Evolutionary conservation across 2,329 filamentous ascomycete genomes (phyloP).

Genomic region (Diaporthe helianthi): DNA sequence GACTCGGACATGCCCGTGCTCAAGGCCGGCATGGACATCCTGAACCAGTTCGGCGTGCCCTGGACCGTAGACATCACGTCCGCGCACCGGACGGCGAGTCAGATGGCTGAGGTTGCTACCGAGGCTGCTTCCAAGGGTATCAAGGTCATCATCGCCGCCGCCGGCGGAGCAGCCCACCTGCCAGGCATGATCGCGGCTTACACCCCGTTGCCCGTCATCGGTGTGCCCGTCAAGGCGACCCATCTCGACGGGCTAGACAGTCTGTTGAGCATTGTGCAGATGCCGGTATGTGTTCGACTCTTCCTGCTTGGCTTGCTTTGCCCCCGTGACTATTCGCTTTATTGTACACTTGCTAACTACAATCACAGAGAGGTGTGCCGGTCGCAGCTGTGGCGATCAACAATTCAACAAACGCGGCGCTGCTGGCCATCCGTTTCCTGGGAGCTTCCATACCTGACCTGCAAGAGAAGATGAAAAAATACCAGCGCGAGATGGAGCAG

Average conservation of each 20-base stretch:
- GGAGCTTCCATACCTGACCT: constrained; percentile 64
- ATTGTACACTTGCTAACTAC: constrained; percentile 45
- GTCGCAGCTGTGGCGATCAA: constrained; percentile 81
- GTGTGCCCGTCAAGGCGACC: constrained; percentile 78
- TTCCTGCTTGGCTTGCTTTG: not conserved
- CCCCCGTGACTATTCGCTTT: constrained; percentile 47
- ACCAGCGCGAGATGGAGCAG: constrained; percentile 66
- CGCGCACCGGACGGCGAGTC: constrained; percentile 75
- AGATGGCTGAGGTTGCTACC: constrained; percentile 72
- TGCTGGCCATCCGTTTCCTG: constrained; percentile 74
- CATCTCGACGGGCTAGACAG: constrained; percentile 76
- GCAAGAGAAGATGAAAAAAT: constrained; percentile 63
- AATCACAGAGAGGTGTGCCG: constrained; percentile 64
- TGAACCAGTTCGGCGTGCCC: constrained; percentile 74
- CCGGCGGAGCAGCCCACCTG: constrained; percentile 75
- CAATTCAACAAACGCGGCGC: constrained; percentile 78
- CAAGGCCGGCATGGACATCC: constrained; percentile 68
- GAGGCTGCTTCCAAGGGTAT: constrained; percentile 70
- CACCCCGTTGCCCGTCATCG: constrained; percentile 77
- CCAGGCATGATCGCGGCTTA: constrained; percentile 79
- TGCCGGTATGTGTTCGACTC: constrained; percentile 62
- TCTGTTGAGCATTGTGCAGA: constrained; percentile 76
- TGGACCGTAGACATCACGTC: constrained; percentile 79
- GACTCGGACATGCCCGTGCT: constrained; percentile 78
- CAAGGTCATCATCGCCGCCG: constrained; percentile 77